These are phyloP conservation scores for Orbilia oligospora DNA, from an alignment of 2,329 filamentous ascomycete species.

Conservation along the genomic window DNA sequence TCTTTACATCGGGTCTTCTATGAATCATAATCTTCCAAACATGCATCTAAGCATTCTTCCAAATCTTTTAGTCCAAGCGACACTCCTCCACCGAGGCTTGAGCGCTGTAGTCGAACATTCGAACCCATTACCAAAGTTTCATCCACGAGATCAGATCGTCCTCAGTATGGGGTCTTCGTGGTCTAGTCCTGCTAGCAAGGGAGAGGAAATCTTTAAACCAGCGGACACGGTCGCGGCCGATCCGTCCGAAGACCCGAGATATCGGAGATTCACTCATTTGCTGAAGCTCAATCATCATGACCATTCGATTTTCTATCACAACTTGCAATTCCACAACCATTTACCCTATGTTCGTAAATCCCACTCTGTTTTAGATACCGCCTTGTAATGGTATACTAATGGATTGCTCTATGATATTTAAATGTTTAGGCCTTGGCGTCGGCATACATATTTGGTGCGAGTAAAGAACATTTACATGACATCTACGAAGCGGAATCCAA, in stretches of 20 bases:
- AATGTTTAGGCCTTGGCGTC: conserved; percentile 77
- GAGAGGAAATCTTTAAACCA: conserved; percentile 38
- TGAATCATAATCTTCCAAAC: conserved; percentile 15
- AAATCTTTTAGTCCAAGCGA: conserved; percentile 52
- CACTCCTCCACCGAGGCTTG: conserved; percentile 34
- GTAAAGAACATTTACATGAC: conserved; percentile 78
- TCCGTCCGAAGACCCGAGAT: conserved; percentile 41
- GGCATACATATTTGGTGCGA: conserved; percentile 86
- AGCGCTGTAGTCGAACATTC: conserved; percentile 26
- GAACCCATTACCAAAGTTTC: conserved; percentile 20
- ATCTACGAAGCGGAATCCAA: conserved; percentile 83
- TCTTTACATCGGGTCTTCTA: conserved; percentile 8
- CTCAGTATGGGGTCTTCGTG: conserved; percentile 58
- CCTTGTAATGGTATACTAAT: background rate
- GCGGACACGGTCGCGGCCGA: conserved; percentile 29
- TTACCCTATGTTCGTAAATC: conserved; percentile 38
- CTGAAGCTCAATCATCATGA: conserved; percentile 52
- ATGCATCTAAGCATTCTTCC: conserved; percentile 53
- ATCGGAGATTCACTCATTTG: conserved; percentile 51
- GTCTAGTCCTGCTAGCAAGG: conserved; percentile 30
- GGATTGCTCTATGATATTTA: background rate
- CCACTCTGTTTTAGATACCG: background rate
- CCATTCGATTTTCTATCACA: conserved; percentile 47
- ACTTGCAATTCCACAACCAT: conserved; percentile 56
- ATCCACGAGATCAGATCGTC: conserved; percentile 35